Percentiles rank a stretch among this genome's conserved stretches.
Conservation (phyloP, 164 flowering plant genomes). For the Annona squamosa region DNA sequence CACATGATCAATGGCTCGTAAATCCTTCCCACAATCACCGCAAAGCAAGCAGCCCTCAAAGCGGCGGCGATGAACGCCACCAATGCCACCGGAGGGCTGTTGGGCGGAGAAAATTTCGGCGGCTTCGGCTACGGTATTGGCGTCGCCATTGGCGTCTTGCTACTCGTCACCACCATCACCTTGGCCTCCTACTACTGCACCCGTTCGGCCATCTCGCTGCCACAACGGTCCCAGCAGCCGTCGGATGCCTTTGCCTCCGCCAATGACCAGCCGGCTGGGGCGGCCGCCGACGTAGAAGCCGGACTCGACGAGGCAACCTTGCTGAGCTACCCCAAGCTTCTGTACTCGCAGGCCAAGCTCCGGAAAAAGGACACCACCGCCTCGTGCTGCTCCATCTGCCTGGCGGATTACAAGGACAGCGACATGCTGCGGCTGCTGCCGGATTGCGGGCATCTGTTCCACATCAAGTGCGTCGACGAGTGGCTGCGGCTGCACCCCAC, state of each 20-base stretch:
- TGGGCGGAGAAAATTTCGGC: conserved; percentile 39
- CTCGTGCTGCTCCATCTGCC: conserved; percentile 61
- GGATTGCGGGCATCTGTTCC: conserved; percentile 71
- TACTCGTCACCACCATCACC: conserved; percentile 72
- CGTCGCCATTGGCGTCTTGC: conserved; percentile 61
- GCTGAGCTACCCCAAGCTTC: conserved; percentile 53
- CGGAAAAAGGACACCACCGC: conserved; percentile 31
- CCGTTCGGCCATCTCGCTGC: conserved; percentile 9
- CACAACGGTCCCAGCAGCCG: neutral
- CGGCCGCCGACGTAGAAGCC: conserved; percentile 19
- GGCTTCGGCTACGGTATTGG: conserved; percentile 69
- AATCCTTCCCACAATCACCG: neutral
- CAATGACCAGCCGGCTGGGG: neutral
- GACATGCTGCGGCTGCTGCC: conserved; percentile 67
- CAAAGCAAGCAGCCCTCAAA: conserved; percentile 1
- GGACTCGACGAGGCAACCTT: conserved; percentile 75
- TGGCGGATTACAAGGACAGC: conserved; percentile 55
- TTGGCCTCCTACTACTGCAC: conserved; percentile 73
- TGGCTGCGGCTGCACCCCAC: conserved; percentile 74
- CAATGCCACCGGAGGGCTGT: conserved; percentile 28
- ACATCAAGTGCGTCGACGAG: conserved; percentile 59
- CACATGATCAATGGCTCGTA: neutral
- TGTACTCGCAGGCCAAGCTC: conserved; percentile 47
- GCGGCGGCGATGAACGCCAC: conserved; percentile 28
- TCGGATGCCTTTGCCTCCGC: neutral